Base-by-base conservation (phyloP, 140 eudicot genomes). In the Stevia rebaudiana region DNA sequence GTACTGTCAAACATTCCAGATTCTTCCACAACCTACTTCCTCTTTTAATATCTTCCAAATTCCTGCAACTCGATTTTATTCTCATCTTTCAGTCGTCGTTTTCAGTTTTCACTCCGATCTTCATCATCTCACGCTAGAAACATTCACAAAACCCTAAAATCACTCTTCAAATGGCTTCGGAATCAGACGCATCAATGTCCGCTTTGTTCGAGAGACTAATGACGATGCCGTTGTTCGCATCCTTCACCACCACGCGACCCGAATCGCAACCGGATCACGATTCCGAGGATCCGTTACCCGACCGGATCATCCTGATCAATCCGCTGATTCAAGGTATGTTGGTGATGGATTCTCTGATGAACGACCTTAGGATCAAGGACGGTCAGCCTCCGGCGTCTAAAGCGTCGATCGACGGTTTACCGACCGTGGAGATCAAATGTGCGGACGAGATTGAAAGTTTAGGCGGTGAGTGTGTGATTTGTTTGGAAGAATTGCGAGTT, bases 351-450 rank as follows among this genome's bases (percentile, higher is more conserved):
- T 24, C 79, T 1, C 70, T 81, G 28, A 0, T 83, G 12, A 60
- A 72, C 11, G 76, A 49, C 11, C 9, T 81, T 18, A 31, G 31
- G 25, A n/a, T n/a, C n/a, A 77, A 80, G 12, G 63, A 71, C 3
- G 96, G 94, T 16, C 84, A 69, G 30, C 90, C 94, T 3, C 94
- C 95, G 25, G 97, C 97, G 9, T 79, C 84, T 0, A 74, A 76
- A 31, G 77, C 86, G 12, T 75, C 94, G 41, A 80, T 86, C 24
- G 95, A 86, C 21, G 83, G 81, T 6, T 21, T 90, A 76, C 69
- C 70, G 39, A 23, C 16, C 0, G 69, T 74, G 40, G 87, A 81
- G 44, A 22, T 84, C 0, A 71, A 52, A 19, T 62, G 36, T 8
- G 56, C 31, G 3, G 89, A 78, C 0, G 74, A 68, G 4, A 63